Evolutionary conservation across 345 rosid species (phyloP), one percentile per base, ranked within the genome.

Genomic region (Gossypium anomalum): DNA sequence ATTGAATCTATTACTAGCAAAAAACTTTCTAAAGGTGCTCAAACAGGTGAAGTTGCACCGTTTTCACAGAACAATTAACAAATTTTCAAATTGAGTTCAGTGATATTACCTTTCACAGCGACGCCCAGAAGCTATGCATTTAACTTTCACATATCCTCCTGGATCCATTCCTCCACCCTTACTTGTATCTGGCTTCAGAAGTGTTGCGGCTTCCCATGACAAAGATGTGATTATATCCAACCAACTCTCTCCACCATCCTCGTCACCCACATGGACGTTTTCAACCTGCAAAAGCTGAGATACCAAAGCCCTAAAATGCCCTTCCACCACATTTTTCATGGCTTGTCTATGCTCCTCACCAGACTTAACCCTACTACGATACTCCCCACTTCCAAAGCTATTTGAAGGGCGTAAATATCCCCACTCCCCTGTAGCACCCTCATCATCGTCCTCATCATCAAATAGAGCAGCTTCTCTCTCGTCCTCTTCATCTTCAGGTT

Each of bases 141-240:
- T 95, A 66, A 95, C 92, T 86, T 95, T 93, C 78, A 93, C 99
- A 78, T 93, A 93, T 70, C 92, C 93, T 82, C 97, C 99, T 27
- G 99, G 99, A 84, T 93, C 99, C 98, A 95, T 95, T 80, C 94
- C 97, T 82, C 98, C 97, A 74, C 98, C 84, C 79, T 81, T 87
- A 78, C 97, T 93, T 75, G 83, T 93, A 87, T 95, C 99, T 76
- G 99, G 99, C 82, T 86, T 95, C 47, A 95, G 86, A 74, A 91
- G 87, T 56, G 96, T 83, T 61, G 99, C 98, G 77, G 93, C 99
- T 73, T 95, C 97, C 99, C 99, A 95, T 13, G 97, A 90, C 78
- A 95, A 82, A 63, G 94, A 90, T 53, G 98, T 84, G 73, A 93
- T 85, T 80, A 93, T 95, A 78, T 90, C 93, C 87, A 95, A 85